These are phyloP conservation scores for Dissophora globulifera DNA, from an alignment of 192 early-diverging fungal genomes.

Conservation along the genomic window DNA sequence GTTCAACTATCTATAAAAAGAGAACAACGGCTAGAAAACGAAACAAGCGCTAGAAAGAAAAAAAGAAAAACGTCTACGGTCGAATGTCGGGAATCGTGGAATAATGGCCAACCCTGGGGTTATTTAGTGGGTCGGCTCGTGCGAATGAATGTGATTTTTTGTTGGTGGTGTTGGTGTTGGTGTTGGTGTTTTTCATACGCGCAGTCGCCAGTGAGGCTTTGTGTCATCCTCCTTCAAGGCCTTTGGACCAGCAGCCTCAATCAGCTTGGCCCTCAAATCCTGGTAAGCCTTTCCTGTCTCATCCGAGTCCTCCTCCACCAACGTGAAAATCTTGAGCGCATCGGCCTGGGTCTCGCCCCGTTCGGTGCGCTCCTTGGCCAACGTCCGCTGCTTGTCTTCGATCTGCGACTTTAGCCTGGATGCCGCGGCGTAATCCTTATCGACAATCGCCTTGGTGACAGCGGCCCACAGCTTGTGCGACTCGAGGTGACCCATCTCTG, in stretches of 20 bases:
- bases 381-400: conserved; percentile 71
- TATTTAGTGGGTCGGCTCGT: too few relatives aligned
- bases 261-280: conserved; percentile 5
- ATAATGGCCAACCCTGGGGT: too few relatives aligned
- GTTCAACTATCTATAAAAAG: too few relatives aligned
- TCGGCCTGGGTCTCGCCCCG: conserved; percentile 47
- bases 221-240: conserved; percentile 35
- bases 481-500: conserved; percentile 70
- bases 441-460: conserved; percentile 71
- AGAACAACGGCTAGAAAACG: too few relatives aligned
- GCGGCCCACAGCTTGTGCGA: conserved; percentile 77
- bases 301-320: conserved; percentile 31
- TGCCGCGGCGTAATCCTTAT: conserved; percentile 73
- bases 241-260: conserved; percentile 20
- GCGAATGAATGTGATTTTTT: too few relatives aligned
- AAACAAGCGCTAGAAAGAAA: too few relatives aligned
- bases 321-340: conserved; percentile 28
- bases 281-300: conserved; percentile 12
- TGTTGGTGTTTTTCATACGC: too few relatives aligned
- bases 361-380: conserved; percentile 71
- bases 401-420: conserved; percentile 75
- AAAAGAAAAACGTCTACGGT: too few relatives aligned
- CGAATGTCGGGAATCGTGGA: too few relatives aligned
- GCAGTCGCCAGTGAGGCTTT: conserved; percentile 37
- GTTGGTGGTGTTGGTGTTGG: too few relatives aligned